phyloP scores from a whole-genome alignment of 2,329 filamentous ascomycete genomes.

The Exserohilum turcica region DNA sequence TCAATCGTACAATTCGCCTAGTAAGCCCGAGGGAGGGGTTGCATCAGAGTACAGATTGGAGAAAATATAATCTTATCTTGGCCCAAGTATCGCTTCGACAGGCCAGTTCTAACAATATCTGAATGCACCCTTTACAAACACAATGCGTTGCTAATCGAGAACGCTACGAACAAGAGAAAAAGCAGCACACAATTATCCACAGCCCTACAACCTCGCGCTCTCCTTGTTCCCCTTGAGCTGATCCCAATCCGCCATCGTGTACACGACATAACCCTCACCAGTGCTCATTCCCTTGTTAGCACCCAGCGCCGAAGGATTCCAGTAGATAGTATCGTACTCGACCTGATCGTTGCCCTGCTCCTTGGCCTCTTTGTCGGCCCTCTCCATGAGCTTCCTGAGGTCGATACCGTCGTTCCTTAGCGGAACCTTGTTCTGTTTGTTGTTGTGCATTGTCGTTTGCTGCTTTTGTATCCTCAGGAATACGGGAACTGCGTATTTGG shows the following conservation, averaged over 20 bases:
- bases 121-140: no score
- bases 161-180: slow-evolving; percentile 2
- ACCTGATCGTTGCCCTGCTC: slow-evolving; percentile 45
- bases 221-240: slow-evolving; percentile 48
- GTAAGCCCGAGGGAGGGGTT: no score
- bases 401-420: slow-evolving; percentile 71
- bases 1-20: no score
- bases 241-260: slow-evolving; percentile 64
- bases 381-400: slow-evolving; percentile 54
- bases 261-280: slow-evolving; percentile 61
- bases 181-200: not conserved
- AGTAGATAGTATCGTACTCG: slow-evolving; percentile 55
- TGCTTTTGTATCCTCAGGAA: slow-evolving; percentile 69
- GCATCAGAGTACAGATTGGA: no score
- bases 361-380: slow-evolving; percentile 39
- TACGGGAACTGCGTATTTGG: slow-evolving; percentile 75
- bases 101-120: no score
- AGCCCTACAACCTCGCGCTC: slow-evolving; percentile 24
- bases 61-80: no score
- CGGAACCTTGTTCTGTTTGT: slow-evolving; percentile 79
- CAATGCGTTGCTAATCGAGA: not conserved
- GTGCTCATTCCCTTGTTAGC: slow-evolving; percentile 41
- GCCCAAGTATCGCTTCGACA: no score
- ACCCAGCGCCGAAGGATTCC: slow-evolving; percentile 50
- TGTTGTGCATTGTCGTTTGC: slow-evolving; percentile 70